Base-by-base conservation (phyloP, 352 stramenopile genomes). In the Poterioochromonas sp. region DNA sequence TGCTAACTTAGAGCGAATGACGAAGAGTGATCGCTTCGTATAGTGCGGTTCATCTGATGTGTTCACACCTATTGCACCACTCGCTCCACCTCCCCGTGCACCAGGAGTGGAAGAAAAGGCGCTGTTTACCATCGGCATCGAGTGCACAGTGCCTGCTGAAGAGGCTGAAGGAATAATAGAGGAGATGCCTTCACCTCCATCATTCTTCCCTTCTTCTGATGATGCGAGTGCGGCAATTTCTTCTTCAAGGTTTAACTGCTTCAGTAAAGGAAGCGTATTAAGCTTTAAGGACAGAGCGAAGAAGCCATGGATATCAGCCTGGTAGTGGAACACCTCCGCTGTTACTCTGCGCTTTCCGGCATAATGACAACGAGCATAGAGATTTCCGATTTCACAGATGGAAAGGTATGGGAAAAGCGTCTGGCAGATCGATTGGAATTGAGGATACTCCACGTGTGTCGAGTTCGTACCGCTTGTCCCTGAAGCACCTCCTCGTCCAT, bases 281-380 rank as follows among this genome's bases (percentile, higher is more conserved):
- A 95, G 79, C 0, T 88, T 81, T 85, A 95, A 90, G 65, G 88
- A 92, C 0, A 84, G 87, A 12, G 87, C 91, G 79, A 96, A 96
- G 68, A 96, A 94, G 65, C 93, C 87, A 2, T 80, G 82, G 0
- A 84, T 83, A 77, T 96, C 90, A 0, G 90, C 91, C 0, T 88
- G 85, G 12, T 92, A 83, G 69, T 93, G 87, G 78, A 96, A 96
- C 5, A 87, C 87, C 15, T 94, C 91, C 58, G 92, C 94, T 29
- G 87, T 92, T 0, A 96, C 91, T 22, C 83, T 81, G 8, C 90
- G 90, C 39, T 91, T 87, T 0, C 89, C 88, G 18, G 80, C 71
- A 32, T 84, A 47, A 65, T 82, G 77, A 22, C 76, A 79, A 41
- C 84, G 65, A 0, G 79, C 62, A 70, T 83, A 87, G 1, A 87